Evolutionary conservation across 78 protist species (phyloP).

Genomic region (Polysphondylium violaceum): DNA sequence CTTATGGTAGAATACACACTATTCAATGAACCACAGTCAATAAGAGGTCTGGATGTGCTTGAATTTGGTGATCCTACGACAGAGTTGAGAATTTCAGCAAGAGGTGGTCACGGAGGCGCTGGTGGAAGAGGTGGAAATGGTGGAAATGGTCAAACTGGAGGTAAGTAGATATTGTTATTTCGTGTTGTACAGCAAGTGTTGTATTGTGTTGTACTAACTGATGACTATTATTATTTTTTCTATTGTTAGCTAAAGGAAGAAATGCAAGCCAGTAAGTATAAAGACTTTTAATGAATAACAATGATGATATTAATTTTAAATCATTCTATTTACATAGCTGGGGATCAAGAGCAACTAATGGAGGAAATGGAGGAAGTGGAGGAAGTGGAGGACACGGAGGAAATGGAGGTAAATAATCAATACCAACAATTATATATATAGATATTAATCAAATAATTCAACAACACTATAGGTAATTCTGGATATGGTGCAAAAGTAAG

Average conservation of each 20-base stretch:
- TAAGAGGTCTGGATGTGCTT: no score
- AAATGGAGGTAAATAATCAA: not conserved
- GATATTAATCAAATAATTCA: not conserved
- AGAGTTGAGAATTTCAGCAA: not conserved
- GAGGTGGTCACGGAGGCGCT: not conserved
- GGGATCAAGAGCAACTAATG: conserved; percentile 40
- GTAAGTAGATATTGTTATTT: not conserved
- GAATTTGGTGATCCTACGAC: not conserved
- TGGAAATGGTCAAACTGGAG: no score
- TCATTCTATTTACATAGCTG: no score
- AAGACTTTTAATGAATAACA: not conserved
- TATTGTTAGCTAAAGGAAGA: not conserved
- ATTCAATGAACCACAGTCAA: no score
- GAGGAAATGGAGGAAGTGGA: conserved; percentile 56
- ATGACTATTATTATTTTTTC: not conserved
- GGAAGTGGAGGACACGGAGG: conserved; percentile 46
- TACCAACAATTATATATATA: not conserved
- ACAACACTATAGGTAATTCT: no score
- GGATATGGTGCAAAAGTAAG: conserved; percentile 44
- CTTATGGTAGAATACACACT: no score
- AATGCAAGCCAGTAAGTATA: conserved; percentile 4
- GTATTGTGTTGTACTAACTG: not conserved
- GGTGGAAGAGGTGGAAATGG: conserved; percentile 28
- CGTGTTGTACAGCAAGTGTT: not conserved
- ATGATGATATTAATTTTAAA: no score